phyloP scores from a whole-genome alignment of 352 stramenopile genomes.

The Phytophthora gonapodyides region DNA sequence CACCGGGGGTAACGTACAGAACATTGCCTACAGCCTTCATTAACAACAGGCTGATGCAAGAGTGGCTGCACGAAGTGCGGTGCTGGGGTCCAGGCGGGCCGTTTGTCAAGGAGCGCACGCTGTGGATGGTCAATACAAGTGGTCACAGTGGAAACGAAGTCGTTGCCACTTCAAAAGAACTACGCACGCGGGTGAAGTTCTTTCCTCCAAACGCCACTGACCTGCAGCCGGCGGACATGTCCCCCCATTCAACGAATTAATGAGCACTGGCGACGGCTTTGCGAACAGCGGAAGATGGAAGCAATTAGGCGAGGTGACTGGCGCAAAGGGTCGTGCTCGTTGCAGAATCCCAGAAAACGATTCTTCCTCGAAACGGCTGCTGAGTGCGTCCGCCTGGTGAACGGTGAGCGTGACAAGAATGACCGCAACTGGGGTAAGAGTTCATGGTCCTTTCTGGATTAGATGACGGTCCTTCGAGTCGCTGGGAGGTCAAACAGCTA shows the following conservation, averaged over 20 bases:
- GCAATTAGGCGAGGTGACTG: conserved; percentile 1
- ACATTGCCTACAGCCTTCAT: neutral
- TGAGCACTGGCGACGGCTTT: neutral
- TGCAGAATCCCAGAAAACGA: neutral
- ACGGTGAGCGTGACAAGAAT: neutral
- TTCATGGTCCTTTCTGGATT: neutral
- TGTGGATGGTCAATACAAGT: conserved; percentile 12
- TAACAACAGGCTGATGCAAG: too few species aligned
- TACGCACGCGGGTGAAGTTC: neutral
- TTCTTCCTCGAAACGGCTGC: neutral
- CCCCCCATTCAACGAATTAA: conserved; percentile 4
- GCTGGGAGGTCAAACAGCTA: too few species aligned
- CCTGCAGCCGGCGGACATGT: neutral
- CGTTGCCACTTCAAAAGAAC: neutral
- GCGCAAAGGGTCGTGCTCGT: neutral
- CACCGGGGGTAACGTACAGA: neutral
- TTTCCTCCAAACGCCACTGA: conserved; percentile 9
- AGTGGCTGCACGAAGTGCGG: neutral
- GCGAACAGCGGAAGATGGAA: neutral
- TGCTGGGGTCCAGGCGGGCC: conserved; percentile 7
- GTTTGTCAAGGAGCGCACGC: neutral
- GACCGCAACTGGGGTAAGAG: neutral
- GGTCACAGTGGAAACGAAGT: neutral
- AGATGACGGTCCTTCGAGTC: neutral
- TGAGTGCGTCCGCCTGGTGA: neutral